These are phyloP conservation scores for Xenoacremonium recifei DNA, from an alignment of 2,329 filamentous ascomycete species.

Conservation along the genomic window DNA sequence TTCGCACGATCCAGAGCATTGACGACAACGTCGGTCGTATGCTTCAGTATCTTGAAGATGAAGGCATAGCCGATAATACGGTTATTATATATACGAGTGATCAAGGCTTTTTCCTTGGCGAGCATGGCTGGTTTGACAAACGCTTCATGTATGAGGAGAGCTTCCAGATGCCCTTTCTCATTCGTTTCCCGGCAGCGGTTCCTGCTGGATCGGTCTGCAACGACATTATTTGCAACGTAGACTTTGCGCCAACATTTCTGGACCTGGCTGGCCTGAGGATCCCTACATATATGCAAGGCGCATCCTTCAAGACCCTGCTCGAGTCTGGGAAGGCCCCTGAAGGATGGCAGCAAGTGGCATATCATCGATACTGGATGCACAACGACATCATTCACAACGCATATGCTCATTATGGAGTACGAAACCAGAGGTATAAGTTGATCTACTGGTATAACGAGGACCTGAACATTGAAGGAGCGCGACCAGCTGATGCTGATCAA, in stretches of 20 bases:
- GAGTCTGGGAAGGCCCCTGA: slow-evolving; percentile 34
- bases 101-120: slow-evolving; percentile 56
- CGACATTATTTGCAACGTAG: slow-evolving; percentile 53
- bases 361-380: slow-evolving; percentile 58
- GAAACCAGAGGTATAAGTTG: slow-evolving; percentile 51
- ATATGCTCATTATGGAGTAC: slow-evolving; percentile 51
- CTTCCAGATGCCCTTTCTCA: slow-evolving; percentile 56
- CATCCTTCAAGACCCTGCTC: slow-evolving; percentile 40
- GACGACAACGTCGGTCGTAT: slow-evolving; percentile 52
- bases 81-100: slow-evolving; percentile 53
- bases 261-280: slow-evolving; percentile 40
- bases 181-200: slow-evolving; percentile 45
- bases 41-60: slow-evolving; percentile 41
- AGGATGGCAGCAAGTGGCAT: slow-evolving; percentile 51
- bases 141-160: slow-evolving; percentile 58
- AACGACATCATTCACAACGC: slow-evolving; percentile 48
- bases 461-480: slow-evolving; percentile 43
- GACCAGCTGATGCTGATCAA: slow-evolving; percentile 37
- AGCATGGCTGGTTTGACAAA: slow-evolving; percentile 59
- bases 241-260: slow-evolving; percentile 51
- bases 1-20: slow-evolving; percentile 50
- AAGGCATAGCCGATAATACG: slow-evolving; percentile 44
- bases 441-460: slow-evolving; percentile 57
- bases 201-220: slow-evolving; percentile 35
- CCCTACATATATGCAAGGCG: slow-evolving; percentile 53